Evolutionary conservation across 2,329 filamentous ascomycete genomes (phyloP), one percentile per base, ranked within the genome.

Genomic region (Biscogniauxia sp.): DNA sequence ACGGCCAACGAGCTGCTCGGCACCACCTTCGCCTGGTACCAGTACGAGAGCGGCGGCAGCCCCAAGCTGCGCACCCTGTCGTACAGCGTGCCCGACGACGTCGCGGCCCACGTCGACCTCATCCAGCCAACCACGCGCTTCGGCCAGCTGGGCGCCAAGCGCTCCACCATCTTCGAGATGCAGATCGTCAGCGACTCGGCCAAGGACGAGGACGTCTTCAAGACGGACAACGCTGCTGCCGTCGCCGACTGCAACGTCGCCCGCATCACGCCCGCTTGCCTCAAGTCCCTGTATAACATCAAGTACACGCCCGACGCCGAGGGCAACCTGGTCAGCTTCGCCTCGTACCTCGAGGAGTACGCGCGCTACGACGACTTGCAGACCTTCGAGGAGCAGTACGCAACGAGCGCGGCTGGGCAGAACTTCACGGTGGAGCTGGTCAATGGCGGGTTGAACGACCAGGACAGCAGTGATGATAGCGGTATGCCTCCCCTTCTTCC

Each of bases 251-350:
- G 79, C 68, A 76, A 78, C 26, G 63, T 67, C 1, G 65, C 68
- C 20, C 61, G 63, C 20, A 72, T 79, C 56, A 81, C 79, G 0
- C 81, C 81, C 0, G 71, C 72, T 1, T 83, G 81, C 32, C 61
- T 83, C 4, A 74, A 76, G 49, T 73, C 76, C 6, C 67, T 82
- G 15, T 83, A 83, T 69, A 75, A 76, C 2, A 75, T 82, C 25
- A 61, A 71, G 8, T 72, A 76, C 26, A 86, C 88, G 8, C 76
- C 83, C 7, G 86, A 73, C 20, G 83, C 87, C 11, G 84, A 79
- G 68, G 85, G 80, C 23, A 88, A 76, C 59, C 84, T 81, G 60
- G 84, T 88, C 55, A 89, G 88, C n/a, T 86, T 92, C 19, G 66
- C 67, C 20, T 80, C 79, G 4, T 83, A 81, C 61, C 66, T 75